Conservation (phyloP, 257 asterid species). For the Solanum microdontum region DNA sequence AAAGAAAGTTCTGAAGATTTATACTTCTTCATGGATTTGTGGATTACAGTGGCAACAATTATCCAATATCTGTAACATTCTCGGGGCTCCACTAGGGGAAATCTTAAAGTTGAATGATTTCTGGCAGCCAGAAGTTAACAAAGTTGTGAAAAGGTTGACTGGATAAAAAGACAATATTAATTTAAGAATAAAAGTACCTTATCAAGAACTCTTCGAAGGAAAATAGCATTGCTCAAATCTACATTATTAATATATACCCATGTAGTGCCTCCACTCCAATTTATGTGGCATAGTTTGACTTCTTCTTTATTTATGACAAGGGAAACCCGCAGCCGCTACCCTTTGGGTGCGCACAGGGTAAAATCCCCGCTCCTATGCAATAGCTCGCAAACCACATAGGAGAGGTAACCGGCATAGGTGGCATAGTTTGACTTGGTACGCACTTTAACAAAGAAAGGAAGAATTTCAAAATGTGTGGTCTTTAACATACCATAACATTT, state of each 20-base stretch:
- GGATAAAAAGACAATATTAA: not conserved
- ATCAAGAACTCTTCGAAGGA: not conserved
- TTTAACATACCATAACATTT: not conserved
- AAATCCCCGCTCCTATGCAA: too few species aligned
- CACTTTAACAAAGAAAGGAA: not conserved
- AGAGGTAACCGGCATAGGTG: not conserved
- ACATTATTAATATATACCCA: not conserved
- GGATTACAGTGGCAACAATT: not conserved
- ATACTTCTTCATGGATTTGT: not conserved
- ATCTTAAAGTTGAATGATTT: not conserved
- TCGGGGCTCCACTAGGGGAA: not conserved
- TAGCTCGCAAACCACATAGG: too few species aligned
- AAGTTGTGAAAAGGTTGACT: not conserved
- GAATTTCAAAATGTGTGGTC: not conserved
- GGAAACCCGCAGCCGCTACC: too few species aligned
- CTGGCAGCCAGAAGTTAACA: not conserved
- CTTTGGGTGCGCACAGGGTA: too few species aligned
- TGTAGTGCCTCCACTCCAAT: not conserved
- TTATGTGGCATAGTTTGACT: not conserved
- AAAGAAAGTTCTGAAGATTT: not conserved
- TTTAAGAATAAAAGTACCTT: not conserved
- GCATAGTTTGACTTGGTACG: not conserved
- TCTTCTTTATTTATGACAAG: not conserved
- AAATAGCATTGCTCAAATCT: not conserved
- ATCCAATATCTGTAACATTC: not conserved